Evolutionary conservation across 192 early-diverging fungal genomes (phyloP), one percentile per base, ranked within the genome.

Genomic region (Allomyces javanicus): DNA sequence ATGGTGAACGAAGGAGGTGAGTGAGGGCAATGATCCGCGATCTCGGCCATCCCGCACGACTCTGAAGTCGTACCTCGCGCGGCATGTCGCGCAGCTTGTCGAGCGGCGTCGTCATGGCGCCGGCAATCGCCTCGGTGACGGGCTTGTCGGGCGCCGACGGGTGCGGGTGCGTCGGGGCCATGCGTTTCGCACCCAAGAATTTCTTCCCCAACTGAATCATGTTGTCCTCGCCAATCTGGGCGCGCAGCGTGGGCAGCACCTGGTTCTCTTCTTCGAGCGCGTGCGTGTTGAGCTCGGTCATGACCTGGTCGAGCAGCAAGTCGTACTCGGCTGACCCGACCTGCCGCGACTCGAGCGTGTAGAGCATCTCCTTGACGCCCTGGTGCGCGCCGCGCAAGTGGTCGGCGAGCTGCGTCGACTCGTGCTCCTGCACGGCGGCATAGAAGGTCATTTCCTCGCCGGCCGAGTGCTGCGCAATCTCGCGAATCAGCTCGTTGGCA

Each of bases 141-240:
- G 69, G 69, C 65, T 70, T 66, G 69, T 67, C 65, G n/a, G 65
- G 69, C 10, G 69, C 69, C 6, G 65, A 62, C 19, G 69, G 69
- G 65, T 70, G 69, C 24, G 69, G 50, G 50, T 58, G 12, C 43
- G 69, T 70, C 3, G 69, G 69, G 21, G 67, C 69, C 22, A 70
- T 67, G 6, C 40, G 12, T 61, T 70, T 70, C 9, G 66, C 67
- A 23, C 43, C 50, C 4, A n/a, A 9, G 50, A 58, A 58, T 6
- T 21, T 2, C 17, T 58, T 4, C 2, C 50, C 50, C 0, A 58
- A 12, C 10, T 14, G 5, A 3, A 58, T n/a, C 50, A 58, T 58
- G 50, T 58, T 58, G 50, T 14, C 50, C 17, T 58, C 50, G 3
- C 50, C 50, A n/a, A 58, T 58, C 50, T 45, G 22, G 17, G 58